Evolutionary conservation across 2,329 filamentous ascomycete genomes (phyloP).

Genomic region (Phoma herbarum): DNA sequence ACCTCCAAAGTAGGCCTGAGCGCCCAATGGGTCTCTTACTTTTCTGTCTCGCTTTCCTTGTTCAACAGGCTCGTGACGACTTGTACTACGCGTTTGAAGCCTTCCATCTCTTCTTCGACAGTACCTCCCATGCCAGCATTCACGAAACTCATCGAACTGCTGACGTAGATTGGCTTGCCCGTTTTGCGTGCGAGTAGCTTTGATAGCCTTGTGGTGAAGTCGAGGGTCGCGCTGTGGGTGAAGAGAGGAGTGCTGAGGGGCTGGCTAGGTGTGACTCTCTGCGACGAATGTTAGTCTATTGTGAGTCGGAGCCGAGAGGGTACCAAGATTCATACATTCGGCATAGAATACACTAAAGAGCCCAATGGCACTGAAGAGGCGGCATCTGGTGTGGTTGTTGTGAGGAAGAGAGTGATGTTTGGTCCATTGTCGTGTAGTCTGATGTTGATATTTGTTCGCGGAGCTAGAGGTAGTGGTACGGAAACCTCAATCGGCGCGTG

Average conservation of each 20-base stretch:
- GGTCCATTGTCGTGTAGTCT: constrained; percentile 65
- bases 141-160: constrained; percentile 82
- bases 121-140: constrained; percentile 78
- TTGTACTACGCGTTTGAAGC: constrained; percentile 76
- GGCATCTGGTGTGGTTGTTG: constrained; percentile 57
- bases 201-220: constrained; percentile 86
- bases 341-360: constrained; percentile 92
- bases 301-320: background rate
- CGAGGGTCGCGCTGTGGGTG: constrained; percentile 76
- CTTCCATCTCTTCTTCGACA: constrained; percentile 94
- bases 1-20: no score
- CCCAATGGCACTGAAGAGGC: constrained; percentile 65
- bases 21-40: background rate
- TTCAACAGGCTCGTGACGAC: constrained; percentile 61
- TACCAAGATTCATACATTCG: constrained; percentile 69
- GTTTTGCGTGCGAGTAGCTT: constrained; percentile 81
- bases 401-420: constrained; percentile 66
- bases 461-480: constrained; percentile 65
- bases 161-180: constrained; percentile 83
- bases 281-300: constrained; percentile 21
- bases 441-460: constrained; percentile 66
- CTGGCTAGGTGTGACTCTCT: constrained; percentile 59
- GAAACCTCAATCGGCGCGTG: constrained; percentile 62
- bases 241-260: constrained; percentile 83
- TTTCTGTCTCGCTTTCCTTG: constrained; percentile 3